Conservation (phyloP, 148 eudicot genomes). For the Chenopodium album region DNA sequence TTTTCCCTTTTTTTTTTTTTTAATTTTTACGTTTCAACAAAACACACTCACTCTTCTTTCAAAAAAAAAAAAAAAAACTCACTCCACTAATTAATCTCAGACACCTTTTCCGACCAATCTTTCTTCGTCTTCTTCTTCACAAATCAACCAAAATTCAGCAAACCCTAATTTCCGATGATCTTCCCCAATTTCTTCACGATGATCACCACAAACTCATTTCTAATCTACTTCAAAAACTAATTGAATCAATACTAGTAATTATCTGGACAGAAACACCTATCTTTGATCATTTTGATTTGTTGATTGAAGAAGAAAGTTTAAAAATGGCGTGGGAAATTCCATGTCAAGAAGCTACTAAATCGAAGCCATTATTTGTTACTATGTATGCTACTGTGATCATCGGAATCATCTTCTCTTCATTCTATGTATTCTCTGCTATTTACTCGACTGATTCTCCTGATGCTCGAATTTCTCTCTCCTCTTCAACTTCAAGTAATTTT, state of each 20-base stretch:
- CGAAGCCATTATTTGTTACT: slow-evolving; percentile 77
- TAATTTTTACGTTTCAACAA: too few relatives aligned
- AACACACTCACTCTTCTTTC: too few relatives aligned
- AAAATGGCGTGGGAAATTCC: slow-evolving; percentile 53
- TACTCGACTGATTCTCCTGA: slow-evolving; percentile 40
- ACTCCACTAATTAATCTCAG: too few relatives aligned
- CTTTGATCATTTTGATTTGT: not conserved
- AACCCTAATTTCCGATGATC: not conserved
- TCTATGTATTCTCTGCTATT: slow-evolving; percentile 77
- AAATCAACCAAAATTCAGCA: too few relatives aligned
- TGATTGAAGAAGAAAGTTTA: not conserved
- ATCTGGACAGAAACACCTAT: not conserved
- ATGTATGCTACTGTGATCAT: slow-evolving; percentile 63
- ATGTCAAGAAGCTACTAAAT: slow-evolving; percentile 48
- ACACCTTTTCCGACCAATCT: too few relatives aligned
- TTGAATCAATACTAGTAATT: too few relatives aligned
- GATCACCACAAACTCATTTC: not conserved
- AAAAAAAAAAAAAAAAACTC: too few relatives aligned
- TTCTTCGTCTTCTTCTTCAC: not conserved
- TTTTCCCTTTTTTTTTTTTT: too few relatives aligned
- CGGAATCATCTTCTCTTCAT: slow-evolving; percentile 61
- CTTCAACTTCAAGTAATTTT: slow-evolving; percentile 25
- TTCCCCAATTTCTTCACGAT: not conserved
- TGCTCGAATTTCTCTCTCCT: slow-evolving; percentile 30
- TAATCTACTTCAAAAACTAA: too few relatives aligned